phyloP scores from a whole-genome alignment of 2,329 filamentous ascomycete species.

The Diaporthe batatas region DNA sequence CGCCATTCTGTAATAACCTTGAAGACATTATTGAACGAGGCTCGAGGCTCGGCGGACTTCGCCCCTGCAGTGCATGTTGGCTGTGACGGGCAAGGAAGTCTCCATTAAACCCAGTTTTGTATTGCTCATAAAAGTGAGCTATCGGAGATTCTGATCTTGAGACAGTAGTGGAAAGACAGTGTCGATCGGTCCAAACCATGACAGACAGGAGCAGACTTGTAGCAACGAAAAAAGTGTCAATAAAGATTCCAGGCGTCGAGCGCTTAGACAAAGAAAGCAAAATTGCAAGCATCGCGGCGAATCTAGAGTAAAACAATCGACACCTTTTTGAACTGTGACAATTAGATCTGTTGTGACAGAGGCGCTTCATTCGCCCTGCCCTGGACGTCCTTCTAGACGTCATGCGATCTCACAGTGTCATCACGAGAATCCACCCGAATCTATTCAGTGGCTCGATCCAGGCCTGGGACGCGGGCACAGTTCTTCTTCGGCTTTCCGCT shows the following conservation, averaged over 20 bases:
- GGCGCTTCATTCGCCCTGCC: neutral
- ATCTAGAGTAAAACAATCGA: neutral
- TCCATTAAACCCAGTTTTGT: too few relatives aligned
- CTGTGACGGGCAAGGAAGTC: too few relatives aligned
- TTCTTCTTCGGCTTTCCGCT: slow-evolving; percentile 27
- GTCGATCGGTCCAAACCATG: too few relatives aligned
- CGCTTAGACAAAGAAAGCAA: neutral
- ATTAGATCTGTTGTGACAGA: neutral
- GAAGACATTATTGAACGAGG: neutral
- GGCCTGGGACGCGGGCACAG: slow-evolving; percentile 54
- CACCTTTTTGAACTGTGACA: neutral
- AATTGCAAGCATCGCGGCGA: too few relatives aligned
- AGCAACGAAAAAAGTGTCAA: neutral
- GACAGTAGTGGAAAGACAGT: neutral
- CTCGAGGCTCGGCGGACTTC: neutral
- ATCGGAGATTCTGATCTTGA: neutral
- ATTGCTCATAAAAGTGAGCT: too few relatives aligned
- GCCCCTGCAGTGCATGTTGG: neutral
- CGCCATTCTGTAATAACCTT: neutral
- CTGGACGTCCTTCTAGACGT: neutral
- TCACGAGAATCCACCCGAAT: neutral
- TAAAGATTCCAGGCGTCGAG: neutral
- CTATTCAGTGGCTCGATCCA: neutral
- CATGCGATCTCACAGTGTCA: neutral
- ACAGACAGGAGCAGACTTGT: too few relatives aligned